A percentile compares a stretch with the other conserved stretches of the same genome.
These are phyloP conservation scores for Clarireedia paspali DNA, from an alignment of 2,329 filamentous ascomycete genomes.

Conservation along the genomic window DNA sequence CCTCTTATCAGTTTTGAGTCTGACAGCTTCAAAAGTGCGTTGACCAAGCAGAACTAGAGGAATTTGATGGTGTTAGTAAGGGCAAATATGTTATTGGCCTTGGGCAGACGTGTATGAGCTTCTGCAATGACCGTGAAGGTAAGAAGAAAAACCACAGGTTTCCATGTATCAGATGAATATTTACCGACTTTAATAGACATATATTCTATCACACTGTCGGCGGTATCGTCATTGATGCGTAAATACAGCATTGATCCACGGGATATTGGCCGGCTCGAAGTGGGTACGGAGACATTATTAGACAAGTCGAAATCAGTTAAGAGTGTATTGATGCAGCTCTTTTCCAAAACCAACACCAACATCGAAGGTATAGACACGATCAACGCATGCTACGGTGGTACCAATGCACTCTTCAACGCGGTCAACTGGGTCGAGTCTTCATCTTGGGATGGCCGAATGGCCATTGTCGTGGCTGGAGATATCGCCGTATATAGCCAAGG, in stretches of 20 bases:
- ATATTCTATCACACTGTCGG: too few relatives aligned
- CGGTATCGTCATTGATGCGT: too few relatives aligned
- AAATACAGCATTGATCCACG: conserved; percentile 7
- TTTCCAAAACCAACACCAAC: conserved; percentile 63
- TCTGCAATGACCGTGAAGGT: conserved; percentile 86
- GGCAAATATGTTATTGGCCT: conserved; percentile 90
- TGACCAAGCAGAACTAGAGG: conserved; percentile 74
- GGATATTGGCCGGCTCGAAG: conserved; percentile 68
- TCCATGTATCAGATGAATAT: too few relatives aligned
- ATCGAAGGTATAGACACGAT: conserved; percentile 76
- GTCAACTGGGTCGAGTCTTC: conserved; percentile 84
- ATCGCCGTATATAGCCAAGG: conserved; percentile 1
- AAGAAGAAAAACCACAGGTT: conserved; percentile 14
- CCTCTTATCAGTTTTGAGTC: background rate
- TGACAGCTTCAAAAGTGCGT: conserved; percentile 56
- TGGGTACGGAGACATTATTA: conserved; percentile 76
- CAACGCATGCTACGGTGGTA: conserved; percentile 82
- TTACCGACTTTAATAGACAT: too few relatives aligned
- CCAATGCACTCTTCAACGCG: conserved; percentile 76
- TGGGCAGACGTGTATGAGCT: conserved; percentile 85
- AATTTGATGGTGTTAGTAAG: conserved; percentile 72
- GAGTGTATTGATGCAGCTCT: conserved; percentile 79
- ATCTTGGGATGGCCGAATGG: conserved; percentile 60
- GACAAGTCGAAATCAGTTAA: conserved; percentile 88
- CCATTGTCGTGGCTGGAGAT: conserved; percentile 1